Conservation (phyloP, 495 filamentous ascomycete species). For the Aspergillus egyptiacus region DNA sequence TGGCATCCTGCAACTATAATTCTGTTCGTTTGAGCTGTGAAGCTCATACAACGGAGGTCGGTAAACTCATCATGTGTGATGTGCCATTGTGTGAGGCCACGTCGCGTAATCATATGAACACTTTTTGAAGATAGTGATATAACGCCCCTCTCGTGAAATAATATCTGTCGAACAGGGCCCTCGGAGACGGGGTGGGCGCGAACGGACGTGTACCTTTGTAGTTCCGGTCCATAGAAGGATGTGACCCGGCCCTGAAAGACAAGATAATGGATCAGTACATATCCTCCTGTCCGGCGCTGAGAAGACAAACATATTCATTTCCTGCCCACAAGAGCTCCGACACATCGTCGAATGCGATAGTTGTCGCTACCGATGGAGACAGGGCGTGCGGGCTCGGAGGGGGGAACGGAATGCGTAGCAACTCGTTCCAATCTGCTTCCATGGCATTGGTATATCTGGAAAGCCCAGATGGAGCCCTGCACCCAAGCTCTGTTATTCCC, state of each 20-base stretch:
- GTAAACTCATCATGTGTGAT: constrained; percentile 70
- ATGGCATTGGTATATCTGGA: constrained; percentile 26
- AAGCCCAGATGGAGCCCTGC: neutral
- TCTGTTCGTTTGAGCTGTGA: constrained; percentile 77
- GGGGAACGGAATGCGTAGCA: constrained; percentile 65
- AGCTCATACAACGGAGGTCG: constrained; percentile 87
- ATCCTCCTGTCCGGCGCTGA: too few species aligned
- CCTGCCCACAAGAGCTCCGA: constrained; percentile 91
- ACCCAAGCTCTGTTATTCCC: neutral
- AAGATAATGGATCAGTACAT: constrained; percentile 4
- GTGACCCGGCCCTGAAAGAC: constrained; percentile 67
- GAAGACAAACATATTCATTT: constrained; percentile 68
- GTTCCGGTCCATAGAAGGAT: constrained; percentile 77
- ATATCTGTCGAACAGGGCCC: constrained; percentile 68
- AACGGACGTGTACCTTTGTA: constrained; percentile 75
- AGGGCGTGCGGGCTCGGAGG: constrained; percentile 56
- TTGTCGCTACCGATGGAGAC: constrained; percentile 60
- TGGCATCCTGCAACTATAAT: constrained; percentile 85
- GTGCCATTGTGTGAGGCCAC: constrained; percentile 82
- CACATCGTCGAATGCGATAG: constrained; percentile 77
- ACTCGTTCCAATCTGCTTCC: constrained; percentile 53
- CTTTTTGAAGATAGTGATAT: constrained; percentile 70
- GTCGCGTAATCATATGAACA: constrained; percentile 76
- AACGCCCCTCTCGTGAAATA: constrained; percentile 82
- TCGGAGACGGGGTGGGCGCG: constrained; percentile 60